Conservation (phyloP, 1,139 yeast genomes). For the Pichia sp. region DNA sequence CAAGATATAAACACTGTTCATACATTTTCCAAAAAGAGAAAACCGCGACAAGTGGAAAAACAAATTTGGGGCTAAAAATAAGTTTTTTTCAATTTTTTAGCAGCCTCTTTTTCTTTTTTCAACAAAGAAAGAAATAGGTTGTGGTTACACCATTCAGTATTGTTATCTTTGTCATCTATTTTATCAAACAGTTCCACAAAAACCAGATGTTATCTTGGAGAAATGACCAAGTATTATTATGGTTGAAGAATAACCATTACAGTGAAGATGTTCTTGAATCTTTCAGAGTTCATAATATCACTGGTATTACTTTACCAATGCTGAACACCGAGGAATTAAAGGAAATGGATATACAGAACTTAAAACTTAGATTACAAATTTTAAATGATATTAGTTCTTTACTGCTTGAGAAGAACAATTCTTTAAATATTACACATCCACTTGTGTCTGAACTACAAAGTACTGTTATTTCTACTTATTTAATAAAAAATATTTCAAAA, state of each 20-base stretch:
- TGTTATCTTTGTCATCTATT: too few species aligned
- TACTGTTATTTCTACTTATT: constrained; percentile 20
- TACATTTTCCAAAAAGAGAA: not conserved
- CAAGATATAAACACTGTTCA: not conserved
- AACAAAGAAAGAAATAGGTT: too few species aligned
- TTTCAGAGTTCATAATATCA: constrained; percentile 52
- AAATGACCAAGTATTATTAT: constrained; percentile 26
- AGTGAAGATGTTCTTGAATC: constrained; percentile 20
- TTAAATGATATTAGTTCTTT: constrained; percentile 45
- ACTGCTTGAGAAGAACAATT: constrained; percentile 31
- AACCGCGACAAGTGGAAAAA: not conserved
- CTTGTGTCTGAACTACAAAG: constrained; percentile 22
- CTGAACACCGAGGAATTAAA: constrained; percentile 53
- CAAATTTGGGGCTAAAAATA: not conserved
- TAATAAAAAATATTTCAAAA: constrained; percentile 21
- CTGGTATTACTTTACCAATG: constrained; percentile 55
- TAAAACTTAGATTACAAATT: constrained; percentile 40
- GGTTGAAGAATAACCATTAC: constrained; percentile 23
- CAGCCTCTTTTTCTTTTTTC: too few species aligned
- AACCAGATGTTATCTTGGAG: constrained; percentile 19
- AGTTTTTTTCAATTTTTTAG: not conserved
- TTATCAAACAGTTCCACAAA: too few species aligned
- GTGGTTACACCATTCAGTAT: too few species aligned
- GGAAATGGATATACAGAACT: constrained; percentile 46
- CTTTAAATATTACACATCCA: constrained; percentile 20